A percentile compares a stretch with the other conserved stretches of the same genome.
Conservation (phyloP, 768 basidiomycete species). For the Gyrodon lividus region DNA sequence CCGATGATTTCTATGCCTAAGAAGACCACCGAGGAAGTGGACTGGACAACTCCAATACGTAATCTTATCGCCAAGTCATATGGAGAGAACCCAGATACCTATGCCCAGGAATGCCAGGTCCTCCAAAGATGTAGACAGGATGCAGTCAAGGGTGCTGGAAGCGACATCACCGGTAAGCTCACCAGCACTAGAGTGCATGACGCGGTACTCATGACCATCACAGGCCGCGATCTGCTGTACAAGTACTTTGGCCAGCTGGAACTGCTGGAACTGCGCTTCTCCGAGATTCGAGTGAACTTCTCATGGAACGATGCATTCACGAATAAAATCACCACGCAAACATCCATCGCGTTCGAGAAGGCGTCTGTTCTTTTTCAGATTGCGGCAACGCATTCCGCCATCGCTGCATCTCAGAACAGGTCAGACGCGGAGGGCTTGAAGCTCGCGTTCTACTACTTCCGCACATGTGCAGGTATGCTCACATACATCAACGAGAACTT, state of each 20-base stretch:
- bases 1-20: constrained; percentile 90
- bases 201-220: not conserved
- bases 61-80: constrained; percentile 87
- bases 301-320: constrained; percentile 98
- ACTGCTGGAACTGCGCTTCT: constrained; percentile 92
- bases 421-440: constrained; percentile 91
- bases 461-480: constrained; percentile 92
- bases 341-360: constrained; percentile 97
- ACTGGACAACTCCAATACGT: constrained; percentile 90
- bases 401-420: constrained; percentile 82
- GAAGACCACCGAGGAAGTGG: constrained; percentile 95
- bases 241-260: constrained; percentile 99
- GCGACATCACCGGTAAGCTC: constrained; percentile 83
- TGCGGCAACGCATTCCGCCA: constrained; percentile 88
- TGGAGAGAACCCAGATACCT: constrained; percentile 89
- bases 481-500: constrained; percentile 99
- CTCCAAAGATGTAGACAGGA: constrained; percentile 94
- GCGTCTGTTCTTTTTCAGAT: constrained; percentile 97
- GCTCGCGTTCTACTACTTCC: constrained; percentile 88
- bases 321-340: constrained; percentile 88
- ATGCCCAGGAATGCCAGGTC: constrained; percentile 76
- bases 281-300: constrained; percentile 94
- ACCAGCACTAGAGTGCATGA: not conserved
- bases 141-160: constrained; percentile 93
- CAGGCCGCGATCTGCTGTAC: constrained; percentile 91